These are phyloP conservation scores for Chlorella sp. DNA, from an alignment of 139 green algal species.

Conservation along the genomic window DNA sequence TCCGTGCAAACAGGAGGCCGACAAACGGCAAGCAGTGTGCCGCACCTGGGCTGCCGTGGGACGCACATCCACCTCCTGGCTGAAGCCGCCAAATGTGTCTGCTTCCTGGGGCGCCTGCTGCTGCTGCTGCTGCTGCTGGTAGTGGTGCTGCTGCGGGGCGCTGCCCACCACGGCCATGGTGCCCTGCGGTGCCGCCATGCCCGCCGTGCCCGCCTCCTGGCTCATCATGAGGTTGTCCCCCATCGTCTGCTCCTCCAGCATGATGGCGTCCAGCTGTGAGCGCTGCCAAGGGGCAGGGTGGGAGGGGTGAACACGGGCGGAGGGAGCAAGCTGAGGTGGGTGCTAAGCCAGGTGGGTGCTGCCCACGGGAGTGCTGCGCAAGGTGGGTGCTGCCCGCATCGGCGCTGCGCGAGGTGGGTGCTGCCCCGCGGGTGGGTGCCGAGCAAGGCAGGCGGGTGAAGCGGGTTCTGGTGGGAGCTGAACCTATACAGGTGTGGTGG, in stretches of 20 bases:
- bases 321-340: no score
- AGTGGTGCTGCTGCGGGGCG: background rate
- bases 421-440: background rate
- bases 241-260: conserved; percentile 2
- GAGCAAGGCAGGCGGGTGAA: background rate
- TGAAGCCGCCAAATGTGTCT: background rate
- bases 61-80: background rate
- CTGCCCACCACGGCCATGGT: background rate
- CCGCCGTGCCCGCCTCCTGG: background rate
- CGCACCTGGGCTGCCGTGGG: background rate
- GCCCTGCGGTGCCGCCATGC: background rate
- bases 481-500: no score
- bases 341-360: no score
- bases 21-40: background rate
- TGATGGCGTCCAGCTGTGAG: conserved; percentile 1
- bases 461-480: no score
- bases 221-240: background rate
- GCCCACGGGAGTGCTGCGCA: no score
- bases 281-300: background rate
- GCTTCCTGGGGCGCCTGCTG: no score
- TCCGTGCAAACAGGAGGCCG: background rate
- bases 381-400: no score
- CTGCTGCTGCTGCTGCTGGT: no score
- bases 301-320: no score
- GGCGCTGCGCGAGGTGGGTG: no score